Percentiles rank a stretch among this genome's conserved stretches.
These are phyloP conservation scores for Colletotrichum ledebouriae DNA, from an alignment of 2,329 filamentous ascomycete genomes.

Conservation along the genomic window DNA sequence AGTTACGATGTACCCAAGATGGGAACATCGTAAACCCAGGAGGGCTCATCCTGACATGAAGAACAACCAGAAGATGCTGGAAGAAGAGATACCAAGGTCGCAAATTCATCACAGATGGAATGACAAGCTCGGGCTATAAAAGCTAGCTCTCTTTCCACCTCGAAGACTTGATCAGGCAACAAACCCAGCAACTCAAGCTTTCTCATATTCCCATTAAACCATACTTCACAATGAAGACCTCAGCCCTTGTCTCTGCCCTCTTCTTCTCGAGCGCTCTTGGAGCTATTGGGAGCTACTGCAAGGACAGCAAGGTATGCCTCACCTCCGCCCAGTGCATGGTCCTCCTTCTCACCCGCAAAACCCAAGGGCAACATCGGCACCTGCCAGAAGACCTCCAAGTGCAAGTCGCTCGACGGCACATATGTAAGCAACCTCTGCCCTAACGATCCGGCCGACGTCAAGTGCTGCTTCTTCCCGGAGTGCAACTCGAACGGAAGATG, in stretches of 20 bases:
- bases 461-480: conserved; percentile 38
- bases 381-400: conserved; percentile 36
- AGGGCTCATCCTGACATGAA: accelerated
- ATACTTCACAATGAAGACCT: conserved; percentile 18
- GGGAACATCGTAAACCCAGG: background rate
- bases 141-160: background rate
- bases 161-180: background rate
- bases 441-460: conserved; percentile 35
- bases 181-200: background rate
- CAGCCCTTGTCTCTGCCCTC: conserved; percentile 14
- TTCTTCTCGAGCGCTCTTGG: conserved; percentile 24
- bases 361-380: conserved; percentile 32
- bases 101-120: background rate
- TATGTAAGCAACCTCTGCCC: conserved; percentile 34
- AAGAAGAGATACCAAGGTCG: accelerated
- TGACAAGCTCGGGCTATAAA: conserved; percentile 2
- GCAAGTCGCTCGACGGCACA: conserved; percentile 27
- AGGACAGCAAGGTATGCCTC: conserved; percentile 26
- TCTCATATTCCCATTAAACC: background rate
- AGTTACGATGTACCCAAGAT: background rate
- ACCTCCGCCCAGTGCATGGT: background rate
- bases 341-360: background rate
- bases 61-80: too few relatives aligned
- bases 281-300: conserved; percentile 34
- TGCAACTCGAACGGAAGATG: conserved; percentile 36